Base-by-base conservation (phyloP, 1,139 yeast species). In the Protomyces arabidopsidicola region DNA sequence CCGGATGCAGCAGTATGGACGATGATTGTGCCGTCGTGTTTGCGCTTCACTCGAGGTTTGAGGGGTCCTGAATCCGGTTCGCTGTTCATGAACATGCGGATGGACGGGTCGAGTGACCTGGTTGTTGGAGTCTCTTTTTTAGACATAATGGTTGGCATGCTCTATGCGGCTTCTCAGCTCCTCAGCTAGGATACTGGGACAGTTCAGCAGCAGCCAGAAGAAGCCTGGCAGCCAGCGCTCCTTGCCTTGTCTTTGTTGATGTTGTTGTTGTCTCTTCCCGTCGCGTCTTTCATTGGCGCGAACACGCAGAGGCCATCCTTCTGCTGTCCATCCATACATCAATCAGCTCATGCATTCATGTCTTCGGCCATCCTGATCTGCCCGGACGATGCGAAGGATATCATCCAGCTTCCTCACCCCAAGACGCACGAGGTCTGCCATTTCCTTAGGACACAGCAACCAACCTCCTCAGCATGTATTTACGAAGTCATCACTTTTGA, bases 361-460 rank as follows among this genome's bases (percentile, higher is more conserved):
- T 27, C 31, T 1, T 42, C 27, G 27, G 48, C 24, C 24, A 31
- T 52, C 31, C 39, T 58, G 10, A 42, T 58, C 18, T 45, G 56
- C 20, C 62, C 62, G n/a, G 36, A 22, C 12, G 20, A 58, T 51
- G 53, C 55, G 3, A 24, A 20, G 16, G 62, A 58, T 9, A 58
- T 58, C 20, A 38, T 58, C 16, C 39, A 38, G 48, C 62, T 58
- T 1, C 48, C 52, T 2, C 62, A 58, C 45, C 62, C 62, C 1
- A 54, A 54, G 31, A 58, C 62, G 3, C 52, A 35, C 18, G 22
- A n/a, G 22, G 52, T 54, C 10, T 31, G 55, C 39, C 56, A 51
- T 12, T 52, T 52, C 31, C 35, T 58, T 3, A n/a, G 22, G 18
- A 42, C 48, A 20, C 48, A 20, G 12, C 12, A 18, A 18, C 31